A percentile compares a stretch with the other conserved stretches of the same genome.
Conservation (phyloP, 257 asterid genomes). For the Solanum chilense region DNA sequence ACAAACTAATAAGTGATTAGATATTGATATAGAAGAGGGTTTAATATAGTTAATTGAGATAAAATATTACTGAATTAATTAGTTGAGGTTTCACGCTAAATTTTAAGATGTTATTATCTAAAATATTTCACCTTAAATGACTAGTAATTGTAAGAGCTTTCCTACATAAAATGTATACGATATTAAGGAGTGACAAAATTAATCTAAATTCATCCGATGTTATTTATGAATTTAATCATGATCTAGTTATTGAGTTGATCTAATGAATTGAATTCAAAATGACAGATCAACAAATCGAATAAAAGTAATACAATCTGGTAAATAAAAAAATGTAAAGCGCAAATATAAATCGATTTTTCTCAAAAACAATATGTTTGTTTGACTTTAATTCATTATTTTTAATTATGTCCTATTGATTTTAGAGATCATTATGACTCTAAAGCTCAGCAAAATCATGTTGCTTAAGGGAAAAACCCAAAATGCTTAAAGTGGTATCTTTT, state of each 20-base stretch:
- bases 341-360: neutral
- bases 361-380: neutral
- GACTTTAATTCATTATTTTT: neutral
- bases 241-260: neutral
- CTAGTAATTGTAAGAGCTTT: neutral
- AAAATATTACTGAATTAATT: neutral
- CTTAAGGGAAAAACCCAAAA: neutral
- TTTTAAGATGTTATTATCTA: neutral
- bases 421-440: neutral
- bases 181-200: neutral
- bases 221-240: neutral
- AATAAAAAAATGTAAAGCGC: neutral
- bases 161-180: neutral
- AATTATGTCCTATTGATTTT: neutral
- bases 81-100: neutral
- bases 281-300: neutral
- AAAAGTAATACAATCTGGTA: neutral
- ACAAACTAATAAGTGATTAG: neutral
- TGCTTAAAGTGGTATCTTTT: neutral
- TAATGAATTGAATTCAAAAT: neutral
- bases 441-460: neutral
- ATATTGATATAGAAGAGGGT: neutral
- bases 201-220: neutral
- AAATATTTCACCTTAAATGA: neutral
- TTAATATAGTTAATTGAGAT: neutral